Percentiles rank a stretch among this genome's conserved stretches.
phyloP scores from a whole-genome alignment of 2,329 filamentous ascomycete genomes.

The Colletotrichum sansevieriae region DNA sequence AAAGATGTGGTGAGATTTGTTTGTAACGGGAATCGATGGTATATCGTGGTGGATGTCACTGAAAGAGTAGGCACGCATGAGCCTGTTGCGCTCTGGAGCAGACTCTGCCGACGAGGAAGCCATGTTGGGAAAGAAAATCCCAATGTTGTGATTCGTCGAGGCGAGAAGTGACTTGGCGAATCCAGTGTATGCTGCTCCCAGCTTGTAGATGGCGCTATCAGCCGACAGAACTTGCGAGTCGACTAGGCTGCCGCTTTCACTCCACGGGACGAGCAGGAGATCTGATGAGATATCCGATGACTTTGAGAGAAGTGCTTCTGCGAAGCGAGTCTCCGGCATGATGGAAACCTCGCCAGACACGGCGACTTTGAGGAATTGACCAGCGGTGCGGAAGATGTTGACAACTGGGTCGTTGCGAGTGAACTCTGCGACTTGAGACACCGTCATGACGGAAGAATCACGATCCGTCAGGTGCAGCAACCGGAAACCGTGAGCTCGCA shows the following conservation, averaged over 20 bases:
- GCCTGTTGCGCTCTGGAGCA: slow-evolving; percentile 50
- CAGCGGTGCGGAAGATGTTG: slow-evolving; percentile 91
- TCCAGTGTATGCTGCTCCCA: slow-evolving; percentile 69
- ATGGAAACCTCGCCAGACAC: slow-evolving; percentile 86
- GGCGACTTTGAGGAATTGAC: slow-evolving; percentile 84
- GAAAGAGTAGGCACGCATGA: slow-evolving; percentile 69
- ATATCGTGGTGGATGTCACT: slow-evolving; percentile 66
- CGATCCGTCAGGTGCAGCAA: slow-evolving; percentile 90
- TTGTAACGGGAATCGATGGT: slow-evolving; percentile 66
- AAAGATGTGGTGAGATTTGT: slow-evolving; percentile 86
- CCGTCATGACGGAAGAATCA: slow-evolving; percentile 95
- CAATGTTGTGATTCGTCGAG: slow-evolving; percentile 75
- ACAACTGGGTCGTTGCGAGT: slow-evolving; percentile 84
- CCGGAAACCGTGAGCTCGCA: slow-evolving; percentile 86
- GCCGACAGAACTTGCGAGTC: slow-evolving; percentile 43
- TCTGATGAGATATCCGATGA: slow-evolving; percentile 79
- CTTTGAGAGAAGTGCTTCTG: slow-evolving; percentile 79
- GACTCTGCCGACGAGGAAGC: slow-evolving; percentile 54
- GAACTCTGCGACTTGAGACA: slow-evolving; percentile 83
- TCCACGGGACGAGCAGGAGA: slow-evolving; percentile 90
- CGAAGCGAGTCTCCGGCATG: slow-evolving; percentile 81
- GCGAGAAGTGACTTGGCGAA: slow-evolving; percentile 80
- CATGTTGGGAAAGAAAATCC: slow-evolving; percentile 83
- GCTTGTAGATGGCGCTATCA: slow-evolving; percentile 49
- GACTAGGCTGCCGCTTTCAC: slow-evolving; percentile 78